Evolutionary conservation across 345 rosid species (phyloP).

Genomic region (Ricinus communis): DNA sequence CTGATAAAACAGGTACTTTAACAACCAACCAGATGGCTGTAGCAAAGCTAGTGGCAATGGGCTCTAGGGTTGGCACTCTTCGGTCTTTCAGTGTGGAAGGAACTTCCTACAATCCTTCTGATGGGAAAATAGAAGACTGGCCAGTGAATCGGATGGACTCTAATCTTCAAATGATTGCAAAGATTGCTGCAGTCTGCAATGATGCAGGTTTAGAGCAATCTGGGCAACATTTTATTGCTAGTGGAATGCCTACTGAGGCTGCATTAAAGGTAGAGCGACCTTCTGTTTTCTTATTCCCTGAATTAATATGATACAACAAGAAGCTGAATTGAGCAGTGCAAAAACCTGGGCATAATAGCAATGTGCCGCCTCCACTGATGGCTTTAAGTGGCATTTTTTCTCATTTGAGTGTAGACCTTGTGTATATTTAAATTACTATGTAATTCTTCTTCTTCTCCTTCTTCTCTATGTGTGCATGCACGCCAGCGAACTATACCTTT

Average conservation of each 20-base stretch:
- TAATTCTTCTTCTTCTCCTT: background rate
- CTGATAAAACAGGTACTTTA: constrained; percentile 92
- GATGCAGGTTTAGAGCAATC: constrained; percentile 76
- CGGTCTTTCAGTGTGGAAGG: constrained; percentile 83
- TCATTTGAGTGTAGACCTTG: background rate
- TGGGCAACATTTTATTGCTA: constrained; percentile 61
- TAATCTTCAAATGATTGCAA: constrained; percentile 88
- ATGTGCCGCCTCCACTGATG: background rate
- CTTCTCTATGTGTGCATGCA: background rate
- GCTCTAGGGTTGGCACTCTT: constrained; percentile 60
- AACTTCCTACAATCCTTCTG: constrained; percentile 72
- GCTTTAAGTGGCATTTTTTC: background rate
- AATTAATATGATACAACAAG: background rate
- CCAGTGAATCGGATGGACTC: constrained; percentile 70
- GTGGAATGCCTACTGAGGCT: constrained; percentile 92
- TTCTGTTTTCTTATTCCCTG: background rate
- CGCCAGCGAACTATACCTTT: constrained; percentile 10
- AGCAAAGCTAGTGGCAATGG: constrained; percentile 80
- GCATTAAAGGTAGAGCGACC: constrained; percentile 74
- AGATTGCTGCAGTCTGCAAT: constrained; percentile 84
- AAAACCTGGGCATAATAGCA: background rate
- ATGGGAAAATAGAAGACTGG: constrained; percentile 78
- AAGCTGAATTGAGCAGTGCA: background rate
- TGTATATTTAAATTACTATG: background rate
- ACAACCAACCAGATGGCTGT: constrained; percentile 96